These are phyloP conservation scores for Hibiscus syriacus DNA, from an alignment of 345 rosid genomes.

Conservation along the genomic window DNA sequence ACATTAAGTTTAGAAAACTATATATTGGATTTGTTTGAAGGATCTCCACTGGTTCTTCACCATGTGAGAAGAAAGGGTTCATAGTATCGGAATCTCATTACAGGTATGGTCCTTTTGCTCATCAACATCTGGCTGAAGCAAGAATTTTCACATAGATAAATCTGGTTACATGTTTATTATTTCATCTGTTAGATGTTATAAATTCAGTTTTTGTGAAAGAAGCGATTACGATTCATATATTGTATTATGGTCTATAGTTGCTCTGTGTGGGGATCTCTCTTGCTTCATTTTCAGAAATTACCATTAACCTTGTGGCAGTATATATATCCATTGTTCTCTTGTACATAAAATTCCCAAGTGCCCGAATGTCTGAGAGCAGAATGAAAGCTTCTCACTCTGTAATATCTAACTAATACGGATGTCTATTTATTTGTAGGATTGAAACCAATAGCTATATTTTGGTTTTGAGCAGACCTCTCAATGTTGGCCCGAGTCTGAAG, in stretches of 20 bases:
- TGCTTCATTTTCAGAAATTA: slow-evolving; percentile 8
- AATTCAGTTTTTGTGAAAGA: slow-evolving; percentile 31
- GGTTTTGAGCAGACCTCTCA: too few species aligned
- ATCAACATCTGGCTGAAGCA: slow-evolving; percentile 19
- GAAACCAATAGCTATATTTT: too few species aligned
- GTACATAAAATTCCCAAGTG: too few species aligned
- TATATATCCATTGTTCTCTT: too few species aligned
- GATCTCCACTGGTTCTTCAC: slow-evolving; percentile 68
- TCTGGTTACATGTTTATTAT: slow-evolving; percentile 28
- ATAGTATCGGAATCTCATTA: too few species aligned
- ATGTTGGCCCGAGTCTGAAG: too few species aligned
- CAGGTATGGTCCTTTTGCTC: slow-evolving; percentile 23
- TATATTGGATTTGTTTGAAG: slow-evolving; percentile 79
- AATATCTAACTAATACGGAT: too few species aligned
- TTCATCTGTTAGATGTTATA: slow-evolving; percentile 33
- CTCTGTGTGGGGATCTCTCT: not conserved
- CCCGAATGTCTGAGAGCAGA: too few species aligned
- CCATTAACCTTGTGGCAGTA: slow-evolving; percentile 1
- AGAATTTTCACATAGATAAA: slow-evolving; percentile 23
- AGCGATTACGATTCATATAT: slow-evolving; percentile 27
- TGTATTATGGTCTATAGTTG: slow-evolving; percentile 32
- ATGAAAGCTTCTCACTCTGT: too few species aligned
- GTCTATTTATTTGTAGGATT: too few species aligned
- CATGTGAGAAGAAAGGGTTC: too few species aligned
- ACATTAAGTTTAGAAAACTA: too few species aligned